These are phyloP conservation scores for Pyrenochaeta sp. DNA, from an alignment of 2,329 filamentous ascomycete genomes.

Conservation along the genomic window DNA sequence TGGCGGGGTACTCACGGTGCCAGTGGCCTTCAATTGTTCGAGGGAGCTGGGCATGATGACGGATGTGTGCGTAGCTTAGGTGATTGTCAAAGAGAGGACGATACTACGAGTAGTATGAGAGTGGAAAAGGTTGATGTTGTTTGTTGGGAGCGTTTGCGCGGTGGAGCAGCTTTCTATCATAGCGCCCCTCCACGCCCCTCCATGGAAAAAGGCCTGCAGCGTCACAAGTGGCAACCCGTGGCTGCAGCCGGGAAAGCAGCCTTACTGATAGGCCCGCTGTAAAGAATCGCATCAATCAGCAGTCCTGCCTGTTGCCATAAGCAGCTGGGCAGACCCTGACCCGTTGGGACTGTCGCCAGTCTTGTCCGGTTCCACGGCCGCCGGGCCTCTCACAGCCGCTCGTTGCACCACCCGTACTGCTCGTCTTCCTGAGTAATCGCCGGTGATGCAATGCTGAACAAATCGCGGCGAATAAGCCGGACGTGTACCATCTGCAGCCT, in stretches of 20 bases:
- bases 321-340: slow-evolving; percentile 22
- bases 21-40: slow-evolving; percentile 94
- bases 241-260: slow-evolving; percentile 31
- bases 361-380: slow-evolving; percentile 14
- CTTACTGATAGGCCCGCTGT: slow-evolving; percentile 25
- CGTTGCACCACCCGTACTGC: not conserved
- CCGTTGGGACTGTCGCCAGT: slow-evolving; percentile 4
- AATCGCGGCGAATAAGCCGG: slow-evolving; percentile 6
- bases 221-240: slow-evolving; percentile 45
- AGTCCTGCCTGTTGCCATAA: slow-evolving; percentile 23
- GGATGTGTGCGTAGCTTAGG: slow-evolving; percentile 11
- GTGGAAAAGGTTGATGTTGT: slow-evolving; percentile 15
- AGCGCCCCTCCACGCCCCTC: slow-evolving; percentile 33
- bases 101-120: slow-evolving; percentile 6
- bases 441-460: slow-evolving; percentile 20
- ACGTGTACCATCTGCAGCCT: slow-evolving; percentile 5
- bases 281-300: slow-evolving; percentile 39
- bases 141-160: slow-evolving; percentile 32
- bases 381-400: slow-evolving; percentile 7
- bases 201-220: slow-evolving; percentile 38
- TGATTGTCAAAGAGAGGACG: slow-evolving; percentile 9
- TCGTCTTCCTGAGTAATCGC: slow-evolving; percentile 11
- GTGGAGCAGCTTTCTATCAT: slow-evolving; percentile 31
- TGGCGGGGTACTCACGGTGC: slow-evolving; percentile 77
- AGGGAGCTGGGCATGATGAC: slow-evolving; percentile 82